Percentiles rank a stretch among this genome's conserved stretches.
These are phyloP conservation scores for Cercospora zeina DNA, from an alignment of 2,329 filamentous ascomycete species.

Conservation along the genomic window DNA sequence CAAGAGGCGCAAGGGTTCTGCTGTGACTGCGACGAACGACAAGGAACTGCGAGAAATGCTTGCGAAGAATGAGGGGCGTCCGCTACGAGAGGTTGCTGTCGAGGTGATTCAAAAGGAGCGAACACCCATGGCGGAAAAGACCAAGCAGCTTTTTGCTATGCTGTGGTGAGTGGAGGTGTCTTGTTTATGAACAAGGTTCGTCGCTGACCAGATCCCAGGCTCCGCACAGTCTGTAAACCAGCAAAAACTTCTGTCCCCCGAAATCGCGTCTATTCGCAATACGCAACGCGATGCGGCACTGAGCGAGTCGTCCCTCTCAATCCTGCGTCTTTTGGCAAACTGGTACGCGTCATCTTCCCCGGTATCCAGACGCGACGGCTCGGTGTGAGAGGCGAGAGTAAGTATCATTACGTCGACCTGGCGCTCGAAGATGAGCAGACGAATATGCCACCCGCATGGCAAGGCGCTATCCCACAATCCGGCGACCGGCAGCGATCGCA, in stretches of 20 bases:
- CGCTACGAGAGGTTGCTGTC: slow-evolving; percentile 68
- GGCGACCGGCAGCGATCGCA: slow-evolving; percentile 35
- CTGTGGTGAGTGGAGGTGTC: slow-evolving; percentile 65
- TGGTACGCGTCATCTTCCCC: slow-evolving; percentile 93
- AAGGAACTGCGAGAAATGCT: slow-evolving; percentile 77
- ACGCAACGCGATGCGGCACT: slow-evolving; percentile 87
- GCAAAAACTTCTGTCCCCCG: slow-evolving; percentile 85
- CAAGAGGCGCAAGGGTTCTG: slow-evolving; percentile 56
- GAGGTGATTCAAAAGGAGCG: slow-evolving; percentile 78
- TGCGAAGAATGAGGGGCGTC: slow-evolving; percentile 65
- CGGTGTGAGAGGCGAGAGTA: slow-evolving; percentile 92
- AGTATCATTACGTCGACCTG: slow-evolving; percentile 81
- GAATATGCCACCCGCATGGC: slow-evolving; percentile 31
- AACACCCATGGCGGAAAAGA: slow-evolving; percentile 77
- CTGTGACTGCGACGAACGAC: slow-evolving; percentile 76
- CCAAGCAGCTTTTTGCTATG: slow-evolving; percentile 85
- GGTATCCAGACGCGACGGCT: slow-evolving; percentile 89
- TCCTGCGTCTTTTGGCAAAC: slow-evolving; percentile 94
- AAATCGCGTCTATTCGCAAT: slow-evolving; percentile 91
- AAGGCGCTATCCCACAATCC: slow-evolving; percentile 26
- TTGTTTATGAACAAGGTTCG: not conserved
- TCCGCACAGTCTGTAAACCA: slow-evolving; percentile 69
- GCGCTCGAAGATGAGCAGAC: slow-evolving; percentile 51
- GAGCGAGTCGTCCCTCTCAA: slow-evolving; percentile 94
- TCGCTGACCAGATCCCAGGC: slow-evolving; percentile 54